phyloP scores from a whole-genome alignment of 2,329 filamentous ascomycete genomes.

The Clarireedia paspali region DNA sequence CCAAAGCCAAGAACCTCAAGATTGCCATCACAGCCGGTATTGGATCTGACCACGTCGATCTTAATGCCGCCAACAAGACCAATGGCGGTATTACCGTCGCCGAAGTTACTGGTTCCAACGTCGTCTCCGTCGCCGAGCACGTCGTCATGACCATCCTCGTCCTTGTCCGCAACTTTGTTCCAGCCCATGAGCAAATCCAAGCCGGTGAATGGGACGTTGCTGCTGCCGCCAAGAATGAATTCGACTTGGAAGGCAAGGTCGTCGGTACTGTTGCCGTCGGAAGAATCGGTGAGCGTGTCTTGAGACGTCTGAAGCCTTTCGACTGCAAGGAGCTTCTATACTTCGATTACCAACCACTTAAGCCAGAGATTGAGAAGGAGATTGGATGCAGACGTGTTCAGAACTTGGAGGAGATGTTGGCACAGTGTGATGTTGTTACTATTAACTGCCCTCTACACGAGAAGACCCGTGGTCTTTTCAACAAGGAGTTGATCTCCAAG shows the following conservation, averaged over 20 bases:
- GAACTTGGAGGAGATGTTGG: constrained; percentile 83
- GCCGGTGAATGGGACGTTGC: constrained; percentile 92
- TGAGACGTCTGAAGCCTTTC: constrained; percentile 91
- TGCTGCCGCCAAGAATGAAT: constrained; percentile 95
- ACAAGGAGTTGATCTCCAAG: constrained; percentile 97
- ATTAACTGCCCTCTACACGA: constrained; percentile 99
- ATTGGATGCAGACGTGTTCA: constrained; percentile 91
- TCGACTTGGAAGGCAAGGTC: constrained; percentile 92
- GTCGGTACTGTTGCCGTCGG: constrained; percentile 96
- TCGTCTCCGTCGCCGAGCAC: constrained; percentile 97
- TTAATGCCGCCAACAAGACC: constrained; percentile 87
- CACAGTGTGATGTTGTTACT: constrained; percentile 93
- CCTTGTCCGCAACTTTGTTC: constrained; percentile 96
- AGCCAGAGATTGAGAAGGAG: constrained; percentile 80
- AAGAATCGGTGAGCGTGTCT: constrained; percentile 95
- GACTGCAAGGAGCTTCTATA: constrained; percentile 99
- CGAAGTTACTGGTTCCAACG: constrained; percentile 96
- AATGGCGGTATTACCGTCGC: constrained; percentile 96
- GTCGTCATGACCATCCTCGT: constrained; percentile 98
- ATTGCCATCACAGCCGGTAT: constrained; percentile 95
- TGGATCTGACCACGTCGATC: constrained; percentile 95
- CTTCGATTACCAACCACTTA: constrained; percentile 97
- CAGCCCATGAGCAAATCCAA: constrained; percentile 89
- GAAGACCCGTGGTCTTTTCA: constrained; percentile 93
- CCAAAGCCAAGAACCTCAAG: constrained; percentile 98